Evolutionary conservation across 371 early-diverging fungal genomes (phyloP).

Genomic region (Cladochytrium tenue): DNA sequence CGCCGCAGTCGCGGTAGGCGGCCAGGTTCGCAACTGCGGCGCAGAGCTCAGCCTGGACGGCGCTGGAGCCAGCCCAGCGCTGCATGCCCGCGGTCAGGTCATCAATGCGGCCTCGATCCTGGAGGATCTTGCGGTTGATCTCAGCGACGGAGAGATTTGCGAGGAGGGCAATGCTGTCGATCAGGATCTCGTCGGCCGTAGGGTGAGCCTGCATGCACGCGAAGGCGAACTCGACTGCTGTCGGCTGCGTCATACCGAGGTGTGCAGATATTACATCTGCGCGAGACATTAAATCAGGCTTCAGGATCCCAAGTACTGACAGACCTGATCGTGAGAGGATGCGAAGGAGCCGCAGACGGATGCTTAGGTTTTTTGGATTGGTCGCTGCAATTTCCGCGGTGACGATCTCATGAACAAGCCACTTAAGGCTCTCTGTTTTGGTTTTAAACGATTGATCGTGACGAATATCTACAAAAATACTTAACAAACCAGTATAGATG

Average conservation of each 20-base stretch:
- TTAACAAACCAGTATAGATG: too few relatives aligned
- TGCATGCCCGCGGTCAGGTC: conserved; percentile 11
- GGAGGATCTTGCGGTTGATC: conserved; percentile 1
- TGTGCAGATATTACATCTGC: conserved; percentile 15
- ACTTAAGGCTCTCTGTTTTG: too few relatives aligned
- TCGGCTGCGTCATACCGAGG: conserved; percentile 9
- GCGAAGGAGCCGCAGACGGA: too few relatives aligned
- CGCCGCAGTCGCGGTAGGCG: conserved; percentile 7
- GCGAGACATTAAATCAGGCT: too few relatives aligned
- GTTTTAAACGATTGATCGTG: too few relatives aligned
- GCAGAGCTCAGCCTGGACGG: conserved; percentile 30
- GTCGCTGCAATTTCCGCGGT: too few relatives aligned
- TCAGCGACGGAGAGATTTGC: conserved; percentile 23
- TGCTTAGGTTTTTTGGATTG: too few relatives aligned
- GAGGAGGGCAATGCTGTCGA: conserved; percentile 30
- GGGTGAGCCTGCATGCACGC: conserved; percentile 20
- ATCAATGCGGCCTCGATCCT: conserved; percentile 11
- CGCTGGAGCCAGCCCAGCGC: conserved; percentile 14
- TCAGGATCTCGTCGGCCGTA: conserved; percentile 17
- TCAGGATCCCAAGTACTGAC: too few relatives aligned
- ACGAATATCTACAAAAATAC: too few relatives aligned
- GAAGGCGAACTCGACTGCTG: conserved; percentile 22
- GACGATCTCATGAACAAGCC: too few relatives aligned
- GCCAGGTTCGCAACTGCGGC: conserved; percentile 30
- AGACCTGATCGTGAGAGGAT: too few relatives aligned